A percentile compares a stretch with the other conserved stretches of the same genome.
phyloP scores from a whole-genome alignment of 2,329 filamentous ascomycete species.

The Ophiocordyceps camponoti-saundersi region DNA sequence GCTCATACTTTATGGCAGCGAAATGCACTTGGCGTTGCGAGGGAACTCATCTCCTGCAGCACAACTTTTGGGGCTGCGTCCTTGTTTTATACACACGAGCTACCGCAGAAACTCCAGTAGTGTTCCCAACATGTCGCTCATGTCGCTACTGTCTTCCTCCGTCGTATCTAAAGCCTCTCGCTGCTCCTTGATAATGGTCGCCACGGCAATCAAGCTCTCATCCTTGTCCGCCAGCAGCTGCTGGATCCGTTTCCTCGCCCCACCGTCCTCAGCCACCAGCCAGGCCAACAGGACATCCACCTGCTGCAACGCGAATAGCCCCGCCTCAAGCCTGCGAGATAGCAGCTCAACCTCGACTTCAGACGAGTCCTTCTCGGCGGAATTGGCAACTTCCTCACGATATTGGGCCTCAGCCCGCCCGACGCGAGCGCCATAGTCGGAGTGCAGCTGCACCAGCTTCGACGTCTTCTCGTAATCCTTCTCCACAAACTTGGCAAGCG shows the following conservation, averaged over 20 bases:
- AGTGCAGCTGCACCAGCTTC: conserved; percentile 53
- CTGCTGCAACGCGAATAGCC: conserved; percentile 66
- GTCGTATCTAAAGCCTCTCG: conserved; percentile 34
- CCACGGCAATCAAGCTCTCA: conserved; percentile 46
- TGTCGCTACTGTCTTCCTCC: conserved; percentile 41
- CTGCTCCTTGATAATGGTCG: conserved; percentile 48
- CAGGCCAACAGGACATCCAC: conserved; percentile 78
- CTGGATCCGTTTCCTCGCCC: conserved; percentile 48
- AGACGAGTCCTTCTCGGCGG: conserved; percentile 13
- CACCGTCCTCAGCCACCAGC: conserved; percentile 77
- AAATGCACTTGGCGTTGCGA: neutral
- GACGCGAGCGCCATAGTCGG: conserved; percentile 49
- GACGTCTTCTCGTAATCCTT: conserved; percentile 77
- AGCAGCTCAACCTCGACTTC: conserved; percentile 57
- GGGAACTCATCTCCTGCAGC: neutral
- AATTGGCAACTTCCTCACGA: conserved; percentile 2
- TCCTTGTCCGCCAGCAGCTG: conserved; percentile 49
- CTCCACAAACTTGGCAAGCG: conserved; percentile 88
- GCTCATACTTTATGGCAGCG: neutral
- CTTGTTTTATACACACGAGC: conserved; percentile 1
- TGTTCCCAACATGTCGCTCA: conserved; percentile 35
- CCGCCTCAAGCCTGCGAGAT: conserved; percentile 61
- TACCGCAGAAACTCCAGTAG: conserved; percentile 30
- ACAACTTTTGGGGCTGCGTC: neutral
- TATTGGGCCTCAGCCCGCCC: conserved; percentile 38